Base-by-base conservation (phyloP, 1,284 basidiomycete species). In the Fereydounia khargensis region DNA sequence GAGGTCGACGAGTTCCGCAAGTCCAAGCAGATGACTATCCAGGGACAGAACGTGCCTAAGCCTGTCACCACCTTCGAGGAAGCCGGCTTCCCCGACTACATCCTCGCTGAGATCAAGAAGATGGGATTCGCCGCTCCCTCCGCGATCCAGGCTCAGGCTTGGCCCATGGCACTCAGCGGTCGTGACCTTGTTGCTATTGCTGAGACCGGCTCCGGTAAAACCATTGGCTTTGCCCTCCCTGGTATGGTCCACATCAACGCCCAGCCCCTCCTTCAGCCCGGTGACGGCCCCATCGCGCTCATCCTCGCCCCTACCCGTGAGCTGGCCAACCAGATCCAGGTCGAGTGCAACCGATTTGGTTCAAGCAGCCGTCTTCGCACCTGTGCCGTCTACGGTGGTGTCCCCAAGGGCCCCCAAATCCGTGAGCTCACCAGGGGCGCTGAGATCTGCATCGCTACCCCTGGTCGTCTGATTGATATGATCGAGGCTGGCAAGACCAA, bases 221-320 rank as follows among this genome's bases (percentile, higher is more conserved):
- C 94, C 21, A 96, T 98, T 58, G 87, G 92, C 14, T 98, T 98
- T 76, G 92, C 95, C 47, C 85, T 98, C 37, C 94, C 94, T 41
- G 91, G 94, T 48, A 98, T 98, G 91, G 82, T 98, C 30, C 94
- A 98, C 79, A 97, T 98, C 81, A 98, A 97, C 82, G 94, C 94
- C 84, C 95, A 98, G 83, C 89, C 94, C 8, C 83, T 98, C 39
- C 82, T 98, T 62, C 78, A 88, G 3, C 87, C 92, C 37, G 94
- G 94, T 22, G 95, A 98, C 78, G 94, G 94, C 21, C 94, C 94
- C 22, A 96, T 98, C 61, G 94, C 90, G 24, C 84, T 98, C 47
- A 89, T 98, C 53, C 84, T 98, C 47, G 95, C 94, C 13, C 94
- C 94, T 27, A 98, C 94, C 43, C 89, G 94, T 80, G 94, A 98